Percentiles rank a stretch among this genome's conserved stretches.
Conservation (phyloP, 257 asterid species). For the Cordia subcordata region DNA sequence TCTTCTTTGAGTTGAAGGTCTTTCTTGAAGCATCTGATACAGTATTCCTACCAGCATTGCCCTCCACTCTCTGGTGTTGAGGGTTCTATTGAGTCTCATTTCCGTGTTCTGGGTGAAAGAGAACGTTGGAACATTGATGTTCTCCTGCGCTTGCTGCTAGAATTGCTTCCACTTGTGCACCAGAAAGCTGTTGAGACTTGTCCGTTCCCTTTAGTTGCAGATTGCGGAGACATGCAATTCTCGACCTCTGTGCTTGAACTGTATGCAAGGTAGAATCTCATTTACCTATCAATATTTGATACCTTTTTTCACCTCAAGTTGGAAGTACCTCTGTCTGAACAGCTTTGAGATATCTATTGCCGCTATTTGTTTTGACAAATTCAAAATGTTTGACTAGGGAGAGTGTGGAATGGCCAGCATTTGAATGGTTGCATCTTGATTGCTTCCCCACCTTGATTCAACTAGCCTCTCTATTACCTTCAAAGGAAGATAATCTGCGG, state of each 20-base stretch:
- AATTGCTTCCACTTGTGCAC: constrained; percentile 66
- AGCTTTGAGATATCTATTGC: too few relatives aligned
- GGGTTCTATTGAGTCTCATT: constrained; percentile 91
- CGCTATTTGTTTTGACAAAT: too few relatives aligned
- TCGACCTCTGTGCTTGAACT: constrained; percentile 55
- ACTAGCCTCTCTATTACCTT: constrained; percentile 77
- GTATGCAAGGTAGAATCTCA: constrained; percentile 60
- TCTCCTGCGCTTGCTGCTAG: constrained; percentile 71
- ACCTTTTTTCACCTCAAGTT: background rate
- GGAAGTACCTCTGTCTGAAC: background rate
- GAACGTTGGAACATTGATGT: constrained; percentile 97
- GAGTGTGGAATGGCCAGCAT: constrained; percentile 73
- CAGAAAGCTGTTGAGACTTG: constrained; percentile 71
- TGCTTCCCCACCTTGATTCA: constrained; percentile 86
- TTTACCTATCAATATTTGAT: background rate
- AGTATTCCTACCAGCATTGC: constrained; percentile 64
- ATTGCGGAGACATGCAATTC: constrained; percentile 47
- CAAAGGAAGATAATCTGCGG: constrained; percentile 87
- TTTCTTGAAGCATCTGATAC: constrained; percentile 24
- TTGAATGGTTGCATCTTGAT: constrained; percentile 84
- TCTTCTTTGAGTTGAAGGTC: background rate
- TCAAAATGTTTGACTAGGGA: constrained; percentile 51
- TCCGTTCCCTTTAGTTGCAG: constrained; percentile 59
- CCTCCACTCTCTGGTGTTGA: constrained; percentile 99
- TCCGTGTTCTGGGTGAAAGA: constrained; percentile 93